A percentile compares a stretch with the other conserved stretches of the same genome.
Evolutionary conservation across 208 protist species (phyloP).

Genomic region (Acanthamoeba lenticulata): DNA sequence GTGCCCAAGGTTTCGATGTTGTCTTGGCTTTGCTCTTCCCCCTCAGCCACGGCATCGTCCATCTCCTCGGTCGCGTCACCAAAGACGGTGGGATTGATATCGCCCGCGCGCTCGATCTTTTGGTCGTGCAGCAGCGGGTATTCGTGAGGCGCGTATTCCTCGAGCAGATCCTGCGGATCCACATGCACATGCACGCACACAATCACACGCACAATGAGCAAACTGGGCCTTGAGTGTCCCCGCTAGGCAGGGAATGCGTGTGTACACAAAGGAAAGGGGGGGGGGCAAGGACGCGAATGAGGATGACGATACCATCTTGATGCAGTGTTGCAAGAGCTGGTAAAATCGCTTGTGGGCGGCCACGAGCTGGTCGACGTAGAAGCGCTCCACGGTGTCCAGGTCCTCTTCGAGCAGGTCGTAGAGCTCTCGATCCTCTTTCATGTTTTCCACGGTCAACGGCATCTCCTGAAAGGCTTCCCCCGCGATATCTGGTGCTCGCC

Average conservation of each 20-base stretch:
- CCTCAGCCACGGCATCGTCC: neutral
- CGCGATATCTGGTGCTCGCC: neutral
- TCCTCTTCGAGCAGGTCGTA: neutral
- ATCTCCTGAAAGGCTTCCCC: neutral
- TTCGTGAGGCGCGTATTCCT: neutral
- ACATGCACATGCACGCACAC: neutral
- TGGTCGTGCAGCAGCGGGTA: neutral
- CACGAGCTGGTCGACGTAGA: neutral
- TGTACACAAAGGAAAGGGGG: too few relatives aligned
- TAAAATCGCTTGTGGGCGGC: slow-evolving; percentile 3
- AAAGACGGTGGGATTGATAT: neutral
- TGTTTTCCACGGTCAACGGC: neutral
- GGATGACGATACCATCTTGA: neutral
- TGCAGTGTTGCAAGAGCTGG: neutral
- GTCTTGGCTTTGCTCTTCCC: neutral
- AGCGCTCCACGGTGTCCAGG: neutral
- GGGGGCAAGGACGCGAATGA: too few relatives aligned
- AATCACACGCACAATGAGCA: too few relatives aligned
- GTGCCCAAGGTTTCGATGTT: too few relatives aligned
- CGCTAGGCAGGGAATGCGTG: too few relatives aligned
- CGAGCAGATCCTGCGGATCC: neutral
- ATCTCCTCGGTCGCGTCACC: neutral
- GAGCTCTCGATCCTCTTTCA: slow-evolving; percentile 1
- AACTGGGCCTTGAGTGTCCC: too few relatives aligned
- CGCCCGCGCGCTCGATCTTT: neutral